Percentiles rank a stretch among this genome's conserved stretches.
phyloP scores from a whole-genome alignment of 495 filamentous ascomycete genomes.

The Penicillium macrosclerotiorum region DNA sequence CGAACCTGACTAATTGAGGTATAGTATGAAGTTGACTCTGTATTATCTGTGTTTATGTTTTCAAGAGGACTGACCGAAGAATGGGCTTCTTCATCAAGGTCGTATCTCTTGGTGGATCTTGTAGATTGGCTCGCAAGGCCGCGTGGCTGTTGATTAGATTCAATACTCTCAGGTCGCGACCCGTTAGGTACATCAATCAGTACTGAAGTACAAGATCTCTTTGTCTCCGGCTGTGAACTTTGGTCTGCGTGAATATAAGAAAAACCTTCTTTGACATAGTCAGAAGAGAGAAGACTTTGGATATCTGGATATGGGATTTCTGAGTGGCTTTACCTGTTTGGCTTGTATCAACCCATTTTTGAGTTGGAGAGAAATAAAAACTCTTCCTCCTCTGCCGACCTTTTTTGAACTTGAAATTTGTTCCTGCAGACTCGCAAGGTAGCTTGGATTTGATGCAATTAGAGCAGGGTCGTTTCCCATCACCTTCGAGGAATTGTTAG shows the following conservation, averaged over 20 bases:
- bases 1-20: not conserved
- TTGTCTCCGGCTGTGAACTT: too few relatives aligned
- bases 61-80: not conserved
- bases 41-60: not conserved
- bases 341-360: slow-evolving; percentile 7
- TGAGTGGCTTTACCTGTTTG: not conserved
- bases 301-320: not conserved
- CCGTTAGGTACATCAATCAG: too few relatives aligned
- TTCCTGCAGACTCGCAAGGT: slow-evolving; percentile 1
- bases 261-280: not conserved
- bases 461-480: slow-evolving; percentile 8
- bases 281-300: not conserved
- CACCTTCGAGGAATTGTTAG: slow-evolving; percentile 1
- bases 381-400: not conserved
- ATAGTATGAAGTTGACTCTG: not conserved
- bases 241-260: too few relatives aligned
- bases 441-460: slow-evolving; percentile 9
- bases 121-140: too few relatives aligned
- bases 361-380: slow-evolving; percentile 8
- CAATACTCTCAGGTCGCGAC: too few relatives aligned
- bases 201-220: too few relatives aligned
- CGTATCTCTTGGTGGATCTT: too few relatives aligned
- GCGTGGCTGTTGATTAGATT: too few relatives aligned
- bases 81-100: too few relatives aligned
- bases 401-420: slow-evolving; percentile 11